These are phyloP conservation scores for Suhomyces taliae DNA, from an alignment of 1,139 yeast genomes.

Conservation along the genomic window DNA sequence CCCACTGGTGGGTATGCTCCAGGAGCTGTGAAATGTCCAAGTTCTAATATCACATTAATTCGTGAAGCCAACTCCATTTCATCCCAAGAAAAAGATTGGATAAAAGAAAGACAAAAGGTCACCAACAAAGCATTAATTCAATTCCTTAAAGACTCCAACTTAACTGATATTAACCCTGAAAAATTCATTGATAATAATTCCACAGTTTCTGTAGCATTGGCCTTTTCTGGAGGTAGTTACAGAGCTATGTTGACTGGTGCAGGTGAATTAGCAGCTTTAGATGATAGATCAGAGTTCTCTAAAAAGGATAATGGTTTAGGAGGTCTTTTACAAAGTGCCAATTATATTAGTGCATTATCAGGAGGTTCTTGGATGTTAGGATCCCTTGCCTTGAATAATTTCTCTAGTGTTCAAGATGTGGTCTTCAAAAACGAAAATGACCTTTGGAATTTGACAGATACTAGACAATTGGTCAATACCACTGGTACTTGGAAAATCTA, in stretches of 20 bases:
- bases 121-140: constrained; percentile 54
- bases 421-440: constrained; percentile 28
- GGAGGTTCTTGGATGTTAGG: constrained; percentile 45
- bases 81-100: constrained; percentile 38
- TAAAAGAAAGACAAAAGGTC: constrained; percentile 48
- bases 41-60: constrained; percentile 19
- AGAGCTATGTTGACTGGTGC: constrained; percentile 92
- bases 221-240: constrained; percentile 91
- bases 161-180: constrained; percentile 58
- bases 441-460: constrained; percentile 37
- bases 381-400: constrained; percentile 35
- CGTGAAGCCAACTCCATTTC: constrained; percentile 38
- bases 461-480: constrained; percentile 31
- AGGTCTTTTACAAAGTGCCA: constrained; percentile 40
- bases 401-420: constrained; percentile 35
- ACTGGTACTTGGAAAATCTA: constrained; percentile 22
- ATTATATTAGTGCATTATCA: constrained; percentile 39
- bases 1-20: constrained; percentile 71
- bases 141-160: constrained; percentile 57
- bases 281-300: constrained; percentile 59
- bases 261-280: constrained; percentile 79
- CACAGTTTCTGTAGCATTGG: constrained; percentile 60
- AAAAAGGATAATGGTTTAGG: constrained; percentile 45
- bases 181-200: constrained; percentile 41
- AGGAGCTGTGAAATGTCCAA: constrained; percentile 57